Base-by-base conservation (phyloP, 768 basidiomycete species). In the Mycena belliarum region DNA sequence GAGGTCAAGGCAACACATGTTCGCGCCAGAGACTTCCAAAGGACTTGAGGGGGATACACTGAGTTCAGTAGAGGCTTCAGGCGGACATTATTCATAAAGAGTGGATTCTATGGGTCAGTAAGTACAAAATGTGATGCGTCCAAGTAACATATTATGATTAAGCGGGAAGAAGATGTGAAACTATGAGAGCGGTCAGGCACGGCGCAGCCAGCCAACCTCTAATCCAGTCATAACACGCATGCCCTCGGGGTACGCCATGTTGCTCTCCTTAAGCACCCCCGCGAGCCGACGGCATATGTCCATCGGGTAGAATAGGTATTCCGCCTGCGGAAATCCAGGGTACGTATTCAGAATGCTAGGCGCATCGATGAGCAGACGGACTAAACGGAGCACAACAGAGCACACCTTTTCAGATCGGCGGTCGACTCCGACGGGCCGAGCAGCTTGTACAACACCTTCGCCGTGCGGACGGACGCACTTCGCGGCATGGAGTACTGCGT, bases 381-480 rank as follows among this genome's bases (percentile, higher is more conserved):
- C 54, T 37, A 24, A 55, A 37, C 49, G 32, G 49, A 15, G 12
- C 33, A 4, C 28, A 43, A 49, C 33, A 44, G 32, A 25, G 72
- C 76, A 35, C 56, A 86, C 88, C 70, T 76, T 60, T 78, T 81
- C 43, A 88, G 69, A 65, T 87, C 83, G n/a, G 73, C 70, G 28
- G 72, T 69, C 12, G 75, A 72, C 41, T 83, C 80, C 2, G 78
- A 75, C 11, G 88, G 89, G 16, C 83, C 83, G 18, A 95, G 70
- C 28, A 91, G 79, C 69, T 91, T 91, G 78, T 83, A 98, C 63
- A 97, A 74, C 42, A 97, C 88, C 71, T 96, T 95, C 42, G 93
- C 89, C 2, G 85, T 87, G 42, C 80, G 76, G 15, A 89, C 79
- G 6, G 84, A 82, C 7, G 80, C 85, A 46, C 75, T 79, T 68